Evolutionary conservation across 2,329 filamentous ascomycete genomes (phyloP), one percentile per base, ranked within the genome.

Genomic region (Colletotrichum orbiculare): DNA sequence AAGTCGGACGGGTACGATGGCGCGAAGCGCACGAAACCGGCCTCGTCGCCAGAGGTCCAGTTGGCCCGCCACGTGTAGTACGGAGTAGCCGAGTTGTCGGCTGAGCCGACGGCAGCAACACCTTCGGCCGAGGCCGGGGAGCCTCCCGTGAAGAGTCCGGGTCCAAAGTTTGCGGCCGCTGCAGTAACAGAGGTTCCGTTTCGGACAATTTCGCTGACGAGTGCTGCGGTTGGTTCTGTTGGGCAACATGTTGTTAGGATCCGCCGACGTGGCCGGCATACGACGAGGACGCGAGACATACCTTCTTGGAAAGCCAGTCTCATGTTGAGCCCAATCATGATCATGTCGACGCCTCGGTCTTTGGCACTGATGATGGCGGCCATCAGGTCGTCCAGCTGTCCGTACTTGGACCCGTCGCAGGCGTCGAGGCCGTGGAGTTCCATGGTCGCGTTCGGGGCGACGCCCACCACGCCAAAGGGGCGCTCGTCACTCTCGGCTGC

Each of bases 401-500:
- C 43, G n/a, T n/a, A 15, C 13, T 10, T 9, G 1, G 43, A 43
- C 3, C 45, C 54, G 25, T 41, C 46, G 6, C 54, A 50, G 4
- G 45, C 25, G 25, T 48, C 43, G 1, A 58, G 35, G 25, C 45
- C 35, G 37, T 52, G 37, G 8, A 52, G 33, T 13, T 52, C 33
- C 37, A 52, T 6, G 17, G 48, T 52, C n/a, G 48, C 48, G 3
- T 35, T 15, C 7, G 48, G 48, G 6, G 48, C 48, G 2, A 52
- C 48, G 33, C 48, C 48, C 48, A 52, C 48, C n/a, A 52, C 12
- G 15, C 48, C 48, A 17, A 52, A 52, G 37, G 43, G 41, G 9
- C 41, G 41, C 7, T 55, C 53, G 9, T 37, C 41, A 11, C 53
- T 55, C 8, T 55, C 41, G n/a, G 41, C 81, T 45, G 78, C 81